Evolutionary conservation across 192 early-diverging fungal species (phyloP).

Genomic region (Helicostylum pulchrum): DNA sequence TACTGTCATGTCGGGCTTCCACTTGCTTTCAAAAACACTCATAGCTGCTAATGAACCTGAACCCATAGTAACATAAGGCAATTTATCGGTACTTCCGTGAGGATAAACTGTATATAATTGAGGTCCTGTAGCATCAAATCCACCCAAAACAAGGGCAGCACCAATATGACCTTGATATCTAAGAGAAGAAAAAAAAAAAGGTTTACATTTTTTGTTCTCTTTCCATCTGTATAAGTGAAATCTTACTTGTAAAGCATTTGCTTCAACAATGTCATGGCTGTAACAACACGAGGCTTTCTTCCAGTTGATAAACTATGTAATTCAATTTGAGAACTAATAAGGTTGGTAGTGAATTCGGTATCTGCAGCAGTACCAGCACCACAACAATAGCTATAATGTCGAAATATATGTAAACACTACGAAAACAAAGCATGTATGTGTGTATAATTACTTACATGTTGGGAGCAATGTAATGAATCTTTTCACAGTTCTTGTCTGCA

Average conservation of each 20-base stretch:
- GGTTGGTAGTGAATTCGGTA: conserved; percentile 90
- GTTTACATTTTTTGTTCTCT: not conserved
- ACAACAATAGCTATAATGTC: conserved; percentile 67
- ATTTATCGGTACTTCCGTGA: conserved; percentile 93
- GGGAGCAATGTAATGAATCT: conserved; percentile 96
- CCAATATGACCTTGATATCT: conserved; percentile 95
- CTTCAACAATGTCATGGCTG: conserved; percentile 96
- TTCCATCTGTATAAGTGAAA: not conserved
- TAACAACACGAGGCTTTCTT: conserved; percentile 80
- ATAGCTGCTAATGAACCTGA: conserved; percentile 95
- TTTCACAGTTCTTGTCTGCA: conserved; percentile 98
- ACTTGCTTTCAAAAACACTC: conserved; percentile 90
- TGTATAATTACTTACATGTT: conserved; percentile 66
- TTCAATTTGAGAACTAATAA: conserved; percentile 93
- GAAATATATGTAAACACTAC: not conserved
- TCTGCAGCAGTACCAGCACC: conserved; percentile 99
- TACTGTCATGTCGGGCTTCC: conserved; percentile 74
- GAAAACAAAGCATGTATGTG: not conserved
- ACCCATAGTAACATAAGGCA: conserved; percentile 96
- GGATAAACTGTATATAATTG: conserved; percentile 89
- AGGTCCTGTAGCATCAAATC: conserved; percentile 87
- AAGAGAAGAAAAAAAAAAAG: conserved; percentile 2
- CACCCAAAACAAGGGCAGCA: conserved; percentile 92
- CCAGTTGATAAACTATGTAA: conserved; percentile 90
- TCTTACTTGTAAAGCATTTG: conserved; percentile 88